phyloP scores from a whole-genome alignment of 1,139 yeast species.

The Geotrichum australiense region DNA sequence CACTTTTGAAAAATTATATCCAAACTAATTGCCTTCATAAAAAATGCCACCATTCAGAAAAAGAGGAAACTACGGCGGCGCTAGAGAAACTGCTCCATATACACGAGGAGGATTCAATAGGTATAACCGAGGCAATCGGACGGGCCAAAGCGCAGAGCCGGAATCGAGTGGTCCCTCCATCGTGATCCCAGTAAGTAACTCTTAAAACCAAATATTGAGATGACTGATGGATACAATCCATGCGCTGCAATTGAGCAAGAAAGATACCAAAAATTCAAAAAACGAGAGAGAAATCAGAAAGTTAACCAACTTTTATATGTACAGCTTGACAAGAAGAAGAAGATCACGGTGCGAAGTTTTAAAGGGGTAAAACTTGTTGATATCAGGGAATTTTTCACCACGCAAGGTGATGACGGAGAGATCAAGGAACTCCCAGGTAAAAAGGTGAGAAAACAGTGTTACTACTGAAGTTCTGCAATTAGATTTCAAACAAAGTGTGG shows the following conservation, averaged over 20 bases:
- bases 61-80: slow-evolving; percentile 9
- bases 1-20: background rate
- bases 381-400: slow-evolving; percentile 72
- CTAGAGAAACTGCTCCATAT: slow-evolving; percentile 9
- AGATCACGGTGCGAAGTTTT: slow-evolving; percentile 64
- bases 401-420: slow-evolving; percentile 42
- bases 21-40: background rate
- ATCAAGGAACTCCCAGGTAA: slow-evolving; percentile 60
- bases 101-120: slow-evolving; percentile 9
- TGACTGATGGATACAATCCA: background rate
- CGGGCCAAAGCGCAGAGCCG: slow-evolving; percentile 6
- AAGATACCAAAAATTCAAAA: too few species aligned
- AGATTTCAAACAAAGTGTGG: background rate
- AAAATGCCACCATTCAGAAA: slow-evolving; percentile 15
- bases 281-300: too few species aligned
- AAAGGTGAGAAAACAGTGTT: slow-evolving; percentile 37
- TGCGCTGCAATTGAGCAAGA: too few species aligned
- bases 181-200: slow-evolving; percentile 13
- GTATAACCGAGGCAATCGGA: slow-evolving; percentile 9
- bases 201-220: background rate
- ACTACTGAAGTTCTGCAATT: background rate
- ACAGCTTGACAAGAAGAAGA: slow-evolving; percentile 59
- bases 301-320: background rate
- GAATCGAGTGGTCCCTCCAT: slow-evolving; percentile 13
- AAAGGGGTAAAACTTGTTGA: slow-evolving; percentile 62